Evolutionary conservation across 2,329 filamentous ascomycete species (phyloP).

Genomic region (Cladophialophora immunda): DNA sequence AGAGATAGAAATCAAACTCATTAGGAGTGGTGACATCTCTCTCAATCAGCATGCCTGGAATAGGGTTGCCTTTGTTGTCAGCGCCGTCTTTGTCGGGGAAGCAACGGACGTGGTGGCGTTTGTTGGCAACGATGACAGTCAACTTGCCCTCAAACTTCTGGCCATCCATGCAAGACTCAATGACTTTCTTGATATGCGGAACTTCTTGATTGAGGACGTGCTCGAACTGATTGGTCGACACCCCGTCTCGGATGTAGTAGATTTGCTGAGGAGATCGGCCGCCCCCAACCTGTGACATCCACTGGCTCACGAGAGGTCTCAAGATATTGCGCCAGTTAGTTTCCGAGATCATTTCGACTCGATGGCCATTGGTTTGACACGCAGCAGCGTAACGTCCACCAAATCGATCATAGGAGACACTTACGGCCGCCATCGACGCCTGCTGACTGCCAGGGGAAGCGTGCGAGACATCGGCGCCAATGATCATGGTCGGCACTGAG

Average conservation of each 20-base stretch:
- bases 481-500: conserved; percentile 74
- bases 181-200: conserved; percentile 67
- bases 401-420: conserved; percentile 76
- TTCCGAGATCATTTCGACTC: conserved; percentile 78
- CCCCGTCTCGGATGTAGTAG: conserved; percentile 93
- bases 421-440: conserved; percentile 86
- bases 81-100: conserved; percentile 72
- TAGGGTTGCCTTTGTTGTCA: conserved; percentile 81
- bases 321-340: conserved; percentile 74
- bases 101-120: conserved; percentile 93
- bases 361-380: conserved; percentile 82
- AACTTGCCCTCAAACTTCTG: conserved; percentile 67
- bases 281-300: conserved; percentile 65
- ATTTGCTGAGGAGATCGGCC: conserved; percentile 74
- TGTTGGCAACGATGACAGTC: conserved; percentile 87
- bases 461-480: conserved; percentile 93
- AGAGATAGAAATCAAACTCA: conserved; percentile 86
- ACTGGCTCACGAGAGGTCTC: conserved; percentile 68
- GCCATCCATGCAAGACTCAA: conserved; percentile 41
- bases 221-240: conserved; percentile 84
- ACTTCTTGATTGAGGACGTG: conserved; percentile 85
- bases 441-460: conserved; percentile 69
- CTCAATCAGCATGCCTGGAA: conserved; percentile 89
- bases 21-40: conserved; percentile 88
- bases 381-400: conserved; percentile 79